These are phyloP conservation scores for Amesomyces nigricolor DNA, from an alignment of 2,329 filamentous ascomycete genomes.

Conservation along the genomic window DNA sequence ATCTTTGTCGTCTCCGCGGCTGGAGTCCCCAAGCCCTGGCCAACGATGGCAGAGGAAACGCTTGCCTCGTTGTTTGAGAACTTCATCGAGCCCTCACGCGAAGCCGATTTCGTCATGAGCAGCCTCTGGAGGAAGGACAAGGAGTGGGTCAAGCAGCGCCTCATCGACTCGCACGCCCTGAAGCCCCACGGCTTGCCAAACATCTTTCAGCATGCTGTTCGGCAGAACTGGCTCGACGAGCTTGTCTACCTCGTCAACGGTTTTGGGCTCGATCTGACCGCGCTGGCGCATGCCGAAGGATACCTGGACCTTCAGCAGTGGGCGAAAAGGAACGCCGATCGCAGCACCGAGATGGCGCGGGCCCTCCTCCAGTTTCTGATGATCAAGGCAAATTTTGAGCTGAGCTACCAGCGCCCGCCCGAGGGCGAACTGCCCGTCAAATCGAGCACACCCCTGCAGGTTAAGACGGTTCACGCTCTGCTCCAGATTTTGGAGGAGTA, in stretches of 20 bases:
- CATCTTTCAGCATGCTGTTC: slow-evolving; percentile 73
- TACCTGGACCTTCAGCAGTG: slow-evolving; percentile 77
- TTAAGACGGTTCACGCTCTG: slow-evolving; percentile 78
- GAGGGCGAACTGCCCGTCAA: slow-evolving; percentile 51
- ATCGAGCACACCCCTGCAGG: slow-evolving; percentile 68
- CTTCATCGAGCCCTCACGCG: slow-evolving; percentile 73
- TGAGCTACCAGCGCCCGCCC: slow-evolving; percentile 64
- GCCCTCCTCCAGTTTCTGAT: slow-evolving; percentile 74
- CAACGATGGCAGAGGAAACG: slow-evolving; percentile 66
- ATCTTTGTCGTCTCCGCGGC: slow-evolving; percentile 75
- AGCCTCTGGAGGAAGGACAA: slow-evolving; percentile 88
- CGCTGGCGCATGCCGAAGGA: slow-evolving; percentile 74
- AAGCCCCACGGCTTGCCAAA: slow-evolving; percentile 61
- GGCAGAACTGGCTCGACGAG: slow-evolving; percentile 78
- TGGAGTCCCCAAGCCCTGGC: slow-evolving; percentile 72
- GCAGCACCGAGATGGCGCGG: slow-evolving; percentile 60
- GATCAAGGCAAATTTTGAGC: slow-evolving; percentile 79
- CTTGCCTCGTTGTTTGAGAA: slow-evolving; percentile 73
- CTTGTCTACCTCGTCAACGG: slow-evolving; percentile 73
- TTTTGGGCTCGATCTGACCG: slow-evolving; percentile 81
- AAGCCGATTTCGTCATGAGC: slow-evolving; percentile 84
- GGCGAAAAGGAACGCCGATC: slow-evolving; percentile 65
- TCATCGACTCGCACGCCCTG: slow-evolving; percentile 69
- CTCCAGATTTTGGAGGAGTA: slow-evolving; percentile 74
- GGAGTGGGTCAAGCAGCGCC: slow-evolving; percentile 74